Conservation (phyloP, 2,329 filamentous ascomycete species). For the Xylaria hypoxylon region DNA sequence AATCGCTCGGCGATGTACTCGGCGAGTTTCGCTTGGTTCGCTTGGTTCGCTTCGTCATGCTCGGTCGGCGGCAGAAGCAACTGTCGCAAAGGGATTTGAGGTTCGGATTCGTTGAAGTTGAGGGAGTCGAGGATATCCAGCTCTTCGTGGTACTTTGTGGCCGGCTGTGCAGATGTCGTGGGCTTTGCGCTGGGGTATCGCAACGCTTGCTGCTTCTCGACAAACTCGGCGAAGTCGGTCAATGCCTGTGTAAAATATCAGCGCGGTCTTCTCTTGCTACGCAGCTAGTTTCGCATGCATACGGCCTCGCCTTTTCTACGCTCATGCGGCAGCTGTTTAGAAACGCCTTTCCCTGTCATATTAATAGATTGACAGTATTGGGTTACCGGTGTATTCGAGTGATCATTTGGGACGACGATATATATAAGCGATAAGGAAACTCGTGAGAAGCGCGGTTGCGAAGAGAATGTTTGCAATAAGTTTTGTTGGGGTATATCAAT, state of each 20-base stretch:
- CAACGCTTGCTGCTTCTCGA: slow-evolving; percentile 89
- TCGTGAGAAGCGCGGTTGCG: neutral
- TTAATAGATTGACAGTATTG: slow-evolving; percentile 37
- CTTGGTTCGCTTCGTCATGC: slow-evolving; percentile 68
- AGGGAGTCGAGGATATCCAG: slow-evolving; percentile 89
- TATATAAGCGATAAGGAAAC: neutral
- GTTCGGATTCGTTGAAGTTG: slow-evolving; percentile 76
- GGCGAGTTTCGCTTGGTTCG: slow-evolving; percentile 71
- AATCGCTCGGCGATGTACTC: slow-evolving; percentile 76
- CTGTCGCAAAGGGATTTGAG: slow-evolving; percentile 77
- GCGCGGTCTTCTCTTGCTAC: neutral
- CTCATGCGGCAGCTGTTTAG: slow-evolving; percentile 78
- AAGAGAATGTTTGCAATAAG: neutral
- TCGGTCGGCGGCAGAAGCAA: slow-evolving; percentile 72
- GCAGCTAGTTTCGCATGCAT: slow-evolving; percentile 49
- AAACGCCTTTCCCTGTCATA: slow-evolving; percentile 65
- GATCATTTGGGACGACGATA: slow-evolving; percentile 42
- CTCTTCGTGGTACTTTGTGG: slow-evolving; percentile 84
- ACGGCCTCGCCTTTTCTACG: slow-evolving; percentile 89
- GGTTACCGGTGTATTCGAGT: slow-evolving; percentile 43
- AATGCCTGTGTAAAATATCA: slow-evolving; percentile 67
- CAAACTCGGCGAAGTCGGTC: slow-evolving; percentile 97
- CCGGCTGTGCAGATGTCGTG: slow-evolving; percentile 40
- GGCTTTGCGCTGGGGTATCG: slow-evolving; percentile 66
- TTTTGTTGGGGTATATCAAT: too few species aligned